Percentiles rank a stretch among this genome's conserved stretches.
These are phyloP conservation scores for Penicillium tannophilum DNA, from an alignment of 495 filamentous ascomycete species.

Conservation along the genomic window DNA sequence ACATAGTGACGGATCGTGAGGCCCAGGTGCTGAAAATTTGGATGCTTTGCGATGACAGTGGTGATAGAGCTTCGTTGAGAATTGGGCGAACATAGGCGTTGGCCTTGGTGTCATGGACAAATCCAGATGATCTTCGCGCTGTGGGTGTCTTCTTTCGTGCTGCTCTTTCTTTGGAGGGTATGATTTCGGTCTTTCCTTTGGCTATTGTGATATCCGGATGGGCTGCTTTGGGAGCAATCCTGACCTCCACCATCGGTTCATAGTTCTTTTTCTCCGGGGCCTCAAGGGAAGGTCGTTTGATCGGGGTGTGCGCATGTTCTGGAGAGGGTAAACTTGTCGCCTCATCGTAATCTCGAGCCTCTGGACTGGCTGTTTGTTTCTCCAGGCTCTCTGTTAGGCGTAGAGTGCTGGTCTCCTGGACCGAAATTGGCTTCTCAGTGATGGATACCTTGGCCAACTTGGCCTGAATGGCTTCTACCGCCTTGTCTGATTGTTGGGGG, in stretches of 20 bases:
- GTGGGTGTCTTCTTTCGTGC: conserved; percentile 19
- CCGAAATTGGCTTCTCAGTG: conserved; percentile 15
- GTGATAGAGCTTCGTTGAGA: conserved; percentile 41
- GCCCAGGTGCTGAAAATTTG: conserved; percentile 50
- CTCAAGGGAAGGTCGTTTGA: conserved; percentile 9
- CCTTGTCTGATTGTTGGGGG: conserved; percentile 19
- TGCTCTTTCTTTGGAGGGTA: background rate
- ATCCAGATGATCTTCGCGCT: conserved; percentile 37
- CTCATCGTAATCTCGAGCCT: background rate
- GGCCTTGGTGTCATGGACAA: conserved; percentile 38
- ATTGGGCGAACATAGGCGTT: conserved; percentile 45
- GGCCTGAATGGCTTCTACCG: conserved; percentile 32
- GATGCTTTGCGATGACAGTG: conserved; percentile 38
- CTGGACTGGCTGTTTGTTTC: background rate
- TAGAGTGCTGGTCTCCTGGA: conserved; percentile 2
- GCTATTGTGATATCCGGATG: background rate
- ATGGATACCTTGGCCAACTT: conserved; percentile 42
- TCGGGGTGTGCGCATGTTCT: conserved; percentile 1
- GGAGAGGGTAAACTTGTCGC: background rate
- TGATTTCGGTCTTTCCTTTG: background rate
- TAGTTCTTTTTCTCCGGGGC: conserved; percentile 13
- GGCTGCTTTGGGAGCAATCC: conserved; percentile 17
- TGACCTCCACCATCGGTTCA: conserved; percentile 39
- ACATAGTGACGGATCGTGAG: conserved; percentile 40
- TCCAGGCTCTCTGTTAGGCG: background rate